A percentile compares a stretch with the other conserved stretches of the same genome.
These are phyloP conservation scores for Hypsizygus marmoreus DNA, from an alignment of 768 basidiomycete genomes.

Conservation along the genomic window DNA sequence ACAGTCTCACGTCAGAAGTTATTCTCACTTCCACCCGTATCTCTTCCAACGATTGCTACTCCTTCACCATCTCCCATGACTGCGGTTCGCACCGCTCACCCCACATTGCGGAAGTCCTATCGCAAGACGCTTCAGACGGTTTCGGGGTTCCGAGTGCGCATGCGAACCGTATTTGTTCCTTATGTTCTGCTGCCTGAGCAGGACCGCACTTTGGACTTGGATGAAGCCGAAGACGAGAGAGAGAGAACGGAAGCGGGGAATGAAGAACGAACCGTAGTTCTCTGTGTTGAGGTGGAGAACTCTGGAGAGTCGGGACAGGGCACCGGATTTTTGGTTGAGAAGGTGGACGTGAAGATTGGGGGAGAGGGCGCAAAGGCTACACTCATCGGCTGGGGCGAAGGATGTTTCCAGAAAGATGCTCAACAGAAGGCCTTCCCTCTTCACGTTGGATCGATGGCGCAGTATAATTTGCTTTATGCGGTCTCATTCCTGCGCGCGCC, in stretches of 20 bases:
- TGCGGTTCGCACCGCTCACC: slow-evolving; percentile 48
- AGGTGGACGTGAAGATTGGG: slow-evolving; percentile 72
- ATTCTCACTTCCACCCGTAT: slow-evolving; percentile 59
- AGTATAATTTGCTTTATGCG: slow-evolving; percentile 87
- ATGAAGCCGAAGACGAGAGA: slow-evolving; percentile 50
- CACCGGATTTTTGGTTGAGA: slow-evolving; percentile 76
- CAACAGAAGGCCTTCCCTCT: slow-evolving; percentile 67
- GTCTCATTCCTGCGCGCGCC: slow-evolving; percentile 78
- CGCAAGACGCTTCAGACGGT: slow-evolving; percentile 77
- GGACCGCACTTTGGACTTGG: slow-evolving; percentile 28
- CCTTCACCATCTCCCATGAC: slow-evolving; percentile 55
- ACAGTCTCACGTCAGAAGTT: slow-evolving; percentile 65
- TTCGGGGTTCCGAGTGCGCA: slow-evolving; percentile 85
- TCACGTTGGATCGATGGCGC: slow-evolving; percentile 67
- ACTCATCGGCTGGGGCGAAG: slow-evolving; percentile 58
- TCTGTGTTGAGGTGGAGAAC: slow-evolving; percentile 93
- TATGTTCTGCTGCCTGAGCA: slow-evolving; percentile 68
- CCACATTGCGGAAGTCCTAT: slow-evolving; percentile 84
- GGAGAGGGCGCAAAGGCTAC: slow-evolving; percentile 58
- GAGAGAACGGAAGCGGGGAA: slow-evolving; percentile 66
- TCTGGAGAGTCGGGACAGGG: slow-evolving; percentile 60
- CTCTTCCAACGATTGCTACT: slow-evolving; percentile 40
- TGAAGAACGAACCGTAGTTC: slow-evolving; percentile 82
- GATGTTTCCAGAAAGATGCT: slow-evolving; percentile 44
- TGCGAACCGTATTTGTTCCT: slow-evolving; percentile 93